Conservation (phyloP, 1,139 yeast genomes). For the Geotrichum klebahnii region DNA sequence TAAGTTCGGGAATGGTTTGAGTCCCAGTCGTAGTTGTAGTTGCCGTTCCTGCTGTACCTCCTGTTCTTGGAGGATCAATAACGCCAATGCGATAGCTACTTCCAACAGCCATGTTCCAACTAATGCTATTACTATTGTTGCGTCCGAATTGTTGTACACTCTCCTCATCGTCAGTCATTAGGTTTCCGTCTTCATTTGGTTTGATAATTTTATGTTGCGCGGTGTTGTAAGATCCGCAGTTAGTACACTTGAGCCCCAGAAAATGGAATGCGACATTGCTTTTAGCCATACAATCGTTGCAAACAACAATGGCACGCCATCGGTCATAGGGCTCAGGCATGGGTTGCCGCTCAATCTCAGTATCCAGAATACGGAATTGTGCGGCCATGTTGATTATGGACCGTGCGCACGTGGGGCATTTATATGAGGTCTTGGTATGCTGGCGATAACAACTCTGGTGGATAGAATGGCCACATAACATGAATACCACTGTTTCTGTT, state of each 20-base stretch:
- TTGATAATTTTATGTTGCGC: constrained; percentile 59
- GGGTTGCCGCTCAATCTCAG: constrained; percentile 70
- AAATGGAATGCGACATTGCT: constrained; percentile 75
- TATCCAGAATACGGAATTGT: constrained; percentile 78
- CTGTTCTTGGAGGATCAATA: neutral
- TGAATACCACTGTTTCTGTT: constrained; percentile 79
- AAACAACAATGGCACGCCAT: constrained; percentile 75
- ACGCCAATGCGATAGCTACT: neutral
- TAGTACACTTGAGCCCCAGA: constrained; percentile 79
- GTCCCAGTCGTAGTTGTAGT: too few species aligned
- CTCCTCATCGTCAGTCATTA: constrained; percentile 11
- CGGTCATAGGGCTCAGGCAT: constrained; percentile 72
- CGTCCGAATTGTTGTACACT: constrained; percentile 5
- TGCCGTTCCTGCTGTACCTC: too few species aligned
- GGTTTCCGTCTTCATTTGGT: constrained; percentile 47
- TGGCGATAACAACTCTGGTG: constrained; percentile 82
- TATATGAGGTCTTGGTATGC: constrained; percentile 72
- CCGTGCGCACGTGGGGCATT: constrained; percentile 85
- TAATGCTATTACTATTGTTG: constrained; percentile 9
- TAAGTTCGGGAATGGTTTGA: neutral
- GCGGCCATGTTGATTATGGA: constrained; percentile 84
- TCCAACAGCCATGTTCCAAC: constrained; percentile 13
- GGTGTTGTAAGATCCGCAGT: constrained; percentile 83
- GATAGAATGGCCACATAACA: constrained; percentile 93
- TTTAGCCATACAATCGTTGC: constrained; percentile 88